Evolutionary conservation across 2,329 filamentous ascomycete genomes (phyloP).

Genomic region (Penicillium oxalicum): DNA sequence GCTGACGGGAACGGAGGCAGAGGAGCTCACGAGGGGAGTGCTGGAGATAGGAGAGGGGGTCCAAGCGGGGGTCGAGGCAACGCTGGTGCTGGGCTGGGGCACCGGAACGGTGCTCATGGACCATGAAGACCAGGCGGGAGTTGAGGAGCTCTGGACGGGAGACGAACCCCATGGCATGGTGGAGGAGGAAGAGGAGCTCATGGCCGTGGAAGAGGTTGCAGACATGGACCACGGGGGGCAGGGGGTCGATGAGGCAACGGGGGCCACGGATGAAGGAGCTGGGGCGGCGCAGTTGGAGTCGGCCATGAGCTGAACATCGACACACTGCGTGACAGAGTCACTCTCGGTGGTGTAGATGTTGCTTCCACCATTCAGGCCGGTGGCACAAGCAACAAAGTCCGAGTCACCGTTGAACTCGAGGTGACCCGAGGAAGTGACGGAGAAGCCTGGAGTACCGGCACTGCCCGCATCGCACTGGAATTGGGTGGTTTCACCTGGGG

Average conservation of each 20-base stretch:
- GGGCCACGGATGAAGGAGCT: neutral
- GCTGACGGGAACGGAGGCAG: neutral
- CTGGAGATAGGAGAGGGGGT: neutral
- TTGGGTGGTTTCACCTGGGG: conserved; percentile 46
- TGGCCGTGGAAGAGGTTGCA: no score
- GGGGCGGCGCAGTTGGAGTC: conserved; percentile 21
- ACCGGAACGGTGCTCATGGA: no score
- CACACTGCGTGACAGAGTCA: conserved; percentile 19
- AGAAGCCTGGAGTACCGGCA: conserved; percentile 47
- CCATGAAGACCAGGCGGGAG: no score
- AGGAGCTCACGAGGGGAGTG: neutral
- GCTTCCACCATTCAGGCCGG: conserved; percentile 28
- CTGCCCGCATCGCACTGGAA: conserved; percentile 54
- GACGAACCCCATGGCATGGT: no score
- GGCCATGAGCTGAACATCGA: conserved; percentile 19
- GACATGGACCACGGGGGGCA: no score
- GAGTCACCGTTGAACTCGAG: conserved; percentile 47
- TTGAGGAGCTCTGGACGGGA: no score
- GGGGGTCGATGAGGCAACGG: neutral
- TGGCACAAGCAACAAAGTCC: conserved; percentile 54
- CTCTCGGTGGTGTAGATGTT: conserved; percentile 29
- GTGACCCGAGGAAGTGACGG: conserved; percentile 45
- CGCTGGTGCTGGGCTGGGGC: no score
- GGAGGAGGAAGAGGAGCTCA: no score
- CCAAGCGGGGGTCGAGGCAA: neutral